A percentile compares a stretch with the other conserved stretches of the same genome.
Evolutionary conservation across 345 rosid species (phyloP).

Genomic region (Syzygium aqueum): DNA sequence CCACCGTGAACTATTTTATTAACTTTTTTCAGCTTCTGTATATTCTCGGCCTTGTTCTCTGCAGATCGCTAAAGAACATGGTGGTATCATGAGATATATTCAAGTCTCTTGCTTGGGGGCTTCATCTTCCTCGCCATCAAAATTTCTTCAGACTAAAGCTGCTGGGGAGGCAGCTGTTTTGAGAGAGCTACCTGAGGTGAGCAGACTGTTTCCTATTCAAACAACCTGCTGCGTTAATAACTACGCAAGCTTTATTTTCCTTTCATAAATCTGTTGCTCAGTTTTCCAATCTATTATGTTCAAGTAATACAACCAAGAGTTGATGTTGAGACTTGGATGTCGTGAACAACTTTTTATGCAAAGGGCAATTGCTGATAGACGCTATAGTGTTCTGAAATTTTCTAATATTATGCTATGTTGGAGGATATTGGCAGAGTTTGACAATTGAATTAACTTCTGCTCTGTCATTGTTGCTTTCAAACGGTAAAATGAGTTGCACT

Average conservation of each 20-base stretch:
- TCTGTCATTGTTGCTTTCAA: neutral
- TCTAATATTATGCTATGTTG: neutral
- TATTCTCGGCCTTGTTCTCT: neutral
- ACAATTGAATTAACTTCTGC: neutral
- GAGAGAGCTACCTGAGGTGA: slow-evolving; percentile 77
- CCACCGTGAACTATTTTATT: neutral
- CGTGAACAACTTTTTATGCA: neutral
- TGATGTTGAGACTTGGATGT: neutral
- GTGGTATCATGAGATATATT: slow-evolving; percentile 92
- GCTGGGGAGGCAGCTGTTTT: slow-evolving; percentile 89
- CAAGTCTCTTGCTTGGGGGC: slow-evolving; percentile 97
- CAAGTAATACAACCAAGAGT: neutral
- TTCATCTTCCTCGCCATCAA: slow-evolving; percentile 73
- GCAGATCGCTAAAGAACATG: slow-evolving; percentile 95
- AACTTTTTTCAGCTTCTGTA: neutral
- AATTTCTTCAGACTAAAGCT: slow-evolving; percentile 74
- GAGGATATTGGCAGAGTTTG: neutral
- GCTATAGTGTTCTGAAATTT: neutral
- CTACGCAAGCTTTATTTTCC: neutral
- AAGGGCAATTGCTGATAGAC: neutral
- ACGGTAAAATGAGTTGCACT: neutral
- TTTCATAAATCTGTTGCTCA: neutral
- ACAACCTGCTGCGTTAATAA: neutral
- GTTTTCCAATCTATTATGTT: neutral
- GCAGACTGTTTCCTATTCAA: neutral